Evolutionary conservation across 352 stramenopile species (phyloP), one percentile per base, ranked within the genome.

Genomic region (Globisporangium barbulae): DNA sequence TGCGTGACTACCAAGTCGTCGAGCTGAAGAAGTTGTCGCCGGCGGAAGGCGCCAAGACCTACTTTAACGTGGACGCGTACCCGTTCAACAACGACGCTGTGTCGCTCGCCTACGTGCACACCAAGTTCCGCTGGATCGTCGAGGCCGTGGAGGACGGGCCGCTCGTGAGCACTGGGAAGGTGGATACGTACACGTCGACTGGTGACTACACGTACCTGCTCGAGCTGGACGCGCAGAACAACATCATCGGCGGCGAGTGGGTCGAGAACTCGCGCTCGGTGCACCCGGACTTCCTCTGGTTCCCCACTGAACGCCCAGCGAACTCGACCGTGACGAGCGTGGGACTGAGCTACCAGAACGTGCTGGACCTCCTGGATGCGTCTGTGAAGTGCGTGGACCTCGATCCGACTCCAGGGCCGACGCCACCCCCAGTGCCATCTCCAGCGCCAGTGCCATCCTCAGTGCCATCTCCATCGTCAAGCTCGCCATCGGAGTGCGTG

Each of bases 211-310:
- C 85, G 54, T 89, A 89, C 63, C 31, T 86, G 12, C 70, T 90
- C 10, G 82, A 91, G 66, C 76, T 81, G 30, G 73, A 91, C 61
- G 70, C 69, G 15, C 64, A 69, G 3, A 73, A 79, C 50, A 71
- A 86, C 61, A 86, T 90, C 67, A 71, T 89, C 13, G 81, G 81
- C 54, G 81, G 81, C 3, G 81, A 90, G 61, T 90, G 81, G 81
- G 31, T 90, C 15, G 61, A 37, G 12, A n/a, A 52, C 7, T 64
- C 54, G 5, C 37, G 50, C 22, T 21, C 48, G 15, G 35, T 64
- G 22, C 63, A 68, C 49, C 63, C 63, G 0, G 63, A 68, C 48
- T 68, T 68, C 22, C 42, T 68, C 21, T 68, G 63, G 63, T 62
- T 67, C 61, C 52, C 61, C 15, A 49, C 33, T 21, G 61, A 31